Percentiles rank a stretch among this genome's conserved stretches.
These are phyloP conservation scores for Acarospora socialis DNA, from an alignment of 2,329 filamentous ascomycete genomes.

Conservation along the genomic window DNA sequence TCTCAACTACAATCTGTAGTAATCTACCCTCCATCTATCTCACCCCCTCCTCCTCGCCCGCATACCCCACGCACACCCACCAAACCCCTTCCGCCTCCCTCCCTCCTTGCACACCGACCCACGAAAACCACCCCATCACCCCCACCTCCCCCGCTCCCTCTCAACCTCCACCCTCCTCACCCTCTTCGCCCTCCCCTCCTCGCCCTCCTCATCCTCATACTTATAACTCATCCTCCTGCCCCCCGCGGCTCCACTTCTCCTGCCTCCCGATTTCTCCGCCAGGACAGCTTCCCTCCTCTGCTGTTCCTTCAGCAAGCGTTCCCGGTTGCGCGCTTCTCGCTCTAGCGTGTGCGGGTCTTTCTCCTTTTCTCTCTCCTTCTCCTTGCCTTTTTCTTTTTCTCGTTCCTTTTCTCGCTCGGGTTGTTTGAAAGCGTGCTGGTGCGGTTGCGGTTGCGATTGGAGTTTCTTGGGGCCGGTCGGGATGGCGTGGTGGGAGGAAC, in stretches of 20 bases:
- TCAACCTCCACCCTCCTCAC: conserved; percentile 22
- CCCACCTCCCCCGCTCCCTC: too few species aligned
- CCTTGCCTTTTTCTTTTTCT: conserved; percentile 10
- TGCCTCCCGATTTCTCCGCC: conserved; percentile 20
- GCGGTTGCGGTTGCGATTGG: conserved; percentile 2
- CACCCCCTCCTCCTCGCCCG: too few species aligned
- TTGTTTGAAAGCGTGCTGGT: background rate
- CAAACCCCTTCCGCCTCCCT: too few species aligned
- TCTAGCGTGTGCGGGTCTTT: conserved; percentile 63
- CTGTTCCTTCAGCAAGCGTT: conserved; percentile 49
- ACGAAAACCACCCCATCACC: too few species aligned
- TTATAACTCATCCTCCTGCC: conserved; percentile 32
- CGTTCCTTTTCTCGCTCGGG: background rate
- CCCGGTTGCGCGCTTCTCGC: conserved; percentile 50
- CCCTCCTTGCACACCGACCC: too few species aligned
- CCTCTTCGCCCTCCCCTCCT: conserved; percentile 22
- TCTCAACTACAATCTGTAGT: too few species aligned
- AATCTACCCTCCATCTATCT: too few species aligned
- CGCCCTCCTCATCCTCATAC: conserved; percentile 33
- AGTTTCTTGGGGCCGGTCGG: conserved; percentile 1
- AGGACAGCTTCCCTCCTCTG: conserved; percentile 48
- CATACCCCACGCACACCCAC: too few species aligned
- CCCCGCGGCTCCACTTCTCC: conserved; percentile 13
- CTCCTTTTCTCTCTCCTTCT: conserved; percentile 17
- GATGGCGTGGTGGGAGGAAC: too few species aligned